phyloP scores from a whole-genome alignment of 257 asterid genomes.

The Solanum tarijense region DNA sequence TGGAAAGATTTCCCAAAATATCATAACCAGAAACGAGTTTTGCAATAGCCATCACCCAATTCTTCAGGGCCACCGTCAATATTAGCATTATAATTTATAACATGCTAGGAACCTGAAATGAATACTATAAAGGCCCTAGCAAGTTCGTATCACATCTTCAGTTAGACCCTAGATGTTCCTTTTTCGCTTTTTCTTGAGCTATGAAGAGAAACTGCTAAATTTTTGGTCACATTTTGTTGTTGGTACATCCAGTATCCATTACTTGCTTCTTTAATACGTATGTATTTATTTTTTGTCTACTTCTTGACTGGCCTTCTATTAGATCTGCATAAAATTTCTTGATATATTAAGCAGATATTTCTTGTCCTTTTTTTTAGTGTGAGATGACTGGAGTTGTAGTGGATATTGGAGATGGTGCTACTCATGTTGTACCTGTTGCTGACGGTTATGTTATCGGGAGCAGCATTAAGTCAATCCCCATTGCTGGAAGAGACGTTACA shows the following conservation, averaged over 20 bases:
- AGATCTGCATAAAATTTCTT: neutral
- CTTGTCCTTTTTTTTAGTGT: slow-evolving; percentile 39
- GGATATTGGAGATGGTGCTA: slow-evolving; percentile 97
- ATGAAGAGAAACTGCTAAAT: neutral
- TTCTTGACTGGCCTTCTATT: neutral
- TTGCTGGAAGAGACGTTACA: slow-evolving; percentile 82
- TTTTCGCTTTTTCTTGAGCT: neutral
- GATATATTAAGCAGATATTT: neutral
- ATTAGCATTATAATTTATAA: neutral
- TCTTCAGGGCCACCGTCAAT: neutral
- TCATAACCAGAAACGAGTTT: neutral
- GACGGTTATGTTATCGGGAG: slow-evolving; percentile 96
- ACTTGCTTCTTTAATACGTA: neutral
- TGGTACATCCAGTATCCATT: neutral
- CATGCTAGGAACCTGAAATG: neutral
- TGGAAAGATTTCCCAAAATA: neutral
- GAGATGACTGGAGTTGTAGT: slow-evolving; percentile 99
- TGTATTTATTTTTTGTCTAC: neutral
- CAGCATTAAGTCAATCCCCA: slow-evolving; percentile 90
- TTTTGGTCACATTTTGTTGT: neutral
- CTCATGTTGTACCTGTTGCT: slow-evolving; percentile 97
- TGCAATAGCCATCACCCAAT: neutral
- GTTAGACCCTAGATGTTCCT: neutral
- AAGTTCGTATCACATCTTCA: neutral
- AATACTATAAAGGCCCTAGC: neutral